Conservation (phyloP, 208 protist genomes). For the Phytomonas sp. region DNA sequence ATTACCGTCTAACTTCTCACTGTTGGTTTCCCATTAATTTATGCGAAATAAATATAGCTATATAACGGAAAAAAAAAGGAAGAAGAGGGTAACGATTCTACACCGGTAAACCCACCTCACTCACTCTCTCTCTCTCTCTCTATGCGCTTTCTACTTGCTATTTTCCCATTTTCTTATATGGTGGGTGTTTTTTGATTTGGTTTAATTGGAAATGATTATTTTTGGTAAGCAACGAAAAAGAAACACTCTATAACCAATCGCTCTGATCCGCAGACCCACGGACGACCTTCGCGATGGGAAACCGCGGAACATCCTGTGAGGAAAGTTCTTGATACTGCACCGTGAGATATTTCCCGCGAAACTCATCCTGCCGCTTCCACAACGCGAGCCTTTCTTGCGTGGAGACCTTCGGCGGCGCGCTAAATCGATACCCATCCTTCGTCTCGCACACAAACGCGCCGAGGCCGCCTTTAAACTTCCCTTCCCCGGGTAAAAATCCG, state of each 20-base stretch:
- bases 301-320: slow-evolving; percentile 81
- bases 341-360: slow-evolving; percentile 71
- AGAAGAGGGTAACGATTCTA: neutral
- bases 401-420: slow-evolving; percentile 63
- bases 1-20: neutral
- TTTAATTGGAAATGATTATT: no score
- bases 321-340: slow-evolving; percentile 86
- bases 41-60: slow-evolving; percentile 7
- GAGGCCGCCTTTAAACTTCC: slow-evolving; percentile 77
- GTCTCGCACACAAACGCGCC: slow-evolving; percentile 84
- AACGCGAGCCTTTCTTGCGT: slow-evolving; percentile 42
- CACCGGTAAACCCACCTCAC: neutral
- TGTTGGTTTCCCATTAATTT: neutral
- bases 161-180: no score
- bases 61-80: slow-evolving; percentile 13
- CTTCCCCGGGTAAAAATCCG: slow-evolving; percentile 69
- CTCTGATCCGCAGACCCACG: slow-evolving; percentile 43
- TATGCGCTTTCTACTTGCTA: no score
- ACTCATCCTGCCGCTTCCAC: slow-evolving; percentile 49
- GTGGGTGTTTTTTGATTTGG: no score
- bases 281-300: slow-evolving; percentile 76
- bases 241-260: slow-evolving; percentile 56
- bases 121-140: no score
- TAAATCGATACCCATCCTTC: slow-evolving; percentile 64
- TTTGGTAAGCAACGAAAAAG: no score